Base-by-base conservation (phyloP, 805 yeast genomes). In the Komagataella ulmi region DNA sequence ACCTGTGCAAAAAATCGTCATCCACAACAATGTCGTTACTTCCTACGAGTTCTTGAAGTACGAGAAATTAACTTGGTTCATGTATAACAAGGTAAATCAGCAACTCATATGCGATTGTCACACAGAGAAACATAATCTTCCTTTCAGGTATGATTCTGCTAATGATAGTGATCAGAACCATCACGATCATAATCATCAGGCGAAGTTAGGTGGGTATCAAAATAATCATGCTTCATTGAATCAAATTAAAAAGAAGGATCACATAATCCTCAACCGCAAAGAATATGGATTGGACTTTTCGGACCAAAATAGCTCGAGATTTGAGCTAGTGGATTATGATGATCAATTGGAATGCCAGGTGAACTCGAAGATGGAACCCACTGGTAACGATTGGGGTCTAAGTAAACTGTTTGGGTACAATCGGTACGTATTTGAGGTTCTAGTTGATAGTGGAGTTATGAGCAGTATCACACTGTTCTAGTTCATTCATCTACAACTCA, bases 21-120 rank as follows among this genome's bases (percentile, higher is more conserved):
- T 78, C 7, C 85, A 80, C 58, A 71, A 71, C 54, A 83, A 82
- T 43, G 67, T 72, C 3, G 67, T 75, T n/a, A 77, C 75, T 55
- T 70, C 77, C 3, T 62, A 75, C 24, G 75, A 74, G 49, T 80
- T 80, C 58, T 70, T 77, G 65, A 75, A 69, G 50, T 80, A 82
- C 71, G 74, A 74, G 55, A 68, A 69, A 53, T 71, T 81, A 54
- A 67, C 70, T 50, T 75, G 79, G 78, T 59, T 57, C 48, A 59
- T 74, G 44, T 54, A 52, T 6, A 44, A 46, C 49, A 21, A 24
- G 17, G 48, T 46, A 45, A 51, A 49, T 44, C 30, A 30, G 40
- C 12, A 30, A 10, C 40, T 30, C 14, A 30, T 30, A 30, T 30
- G 40, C 40, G 40, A 30, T 12, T 30, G 40, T 14, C 40, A 30